Base-by-base conservation (phyloP, 2,329 filamentous ascomycete genomes). In the Penicillium expansum region DNA sequence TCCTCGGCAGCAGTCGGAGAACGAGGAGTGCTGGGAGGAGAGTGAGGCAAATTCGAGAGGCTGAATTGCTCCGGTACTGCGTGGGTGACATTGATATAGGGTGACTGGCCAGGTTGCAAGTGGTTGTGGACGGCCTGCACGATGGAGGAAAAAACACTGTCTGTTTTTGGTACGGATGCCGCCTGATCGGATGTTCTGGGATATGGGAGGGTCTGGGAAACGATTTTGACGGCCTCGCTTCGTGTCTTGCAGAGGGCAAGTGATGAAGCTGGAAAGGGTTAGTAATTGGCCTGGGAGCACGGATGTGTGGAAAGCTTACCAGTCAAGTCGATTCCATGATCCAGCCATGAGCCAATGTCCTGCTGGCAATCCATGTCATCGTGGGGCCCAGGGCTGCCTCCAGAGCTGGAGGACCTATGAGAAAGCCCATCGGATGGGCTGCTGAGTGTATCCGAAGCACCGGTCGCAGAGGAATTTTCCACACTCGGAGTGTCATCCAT, bases 81-180 rank as follows among this genome's bases (percentile, higher is more conserved):
- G 65, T 87, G 84, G 52, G 84, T 85, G 48, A 87, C 81, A 57
- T 85, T 86, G 70, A 87, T 85, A 75, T 84, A 87, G 2, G 80
- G 79, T 0, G 80, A 83, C 14, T 79, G 77, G 48, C 76, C 78
- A 3, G 76, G 69, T 24, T 80, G 76, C 13, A 82, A 79, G 22
- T 77, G 76, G 37, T 79, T 74, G 66, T 86, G 83, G 1, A 87
- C 79, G 4, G 78, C 76, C 55, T 80, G 76, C 53, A 87, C 80
- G 30, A 87, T 75, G 18, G 76, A 75, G 27, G 77, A 77, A 62
- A 85, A 86, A 27, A 84, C 76, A 29, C 71, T 74, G 30, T 71
- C 69, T 30, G 69, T 63, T 29, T 66, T 65, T 3, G 70, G 65
- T 20, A 67, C 48, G 13, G 68, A 63, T 7, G 67, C 66, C 11